Conservation (phyloP, 345 rosid species). For the Psidium guajava region DNA sequence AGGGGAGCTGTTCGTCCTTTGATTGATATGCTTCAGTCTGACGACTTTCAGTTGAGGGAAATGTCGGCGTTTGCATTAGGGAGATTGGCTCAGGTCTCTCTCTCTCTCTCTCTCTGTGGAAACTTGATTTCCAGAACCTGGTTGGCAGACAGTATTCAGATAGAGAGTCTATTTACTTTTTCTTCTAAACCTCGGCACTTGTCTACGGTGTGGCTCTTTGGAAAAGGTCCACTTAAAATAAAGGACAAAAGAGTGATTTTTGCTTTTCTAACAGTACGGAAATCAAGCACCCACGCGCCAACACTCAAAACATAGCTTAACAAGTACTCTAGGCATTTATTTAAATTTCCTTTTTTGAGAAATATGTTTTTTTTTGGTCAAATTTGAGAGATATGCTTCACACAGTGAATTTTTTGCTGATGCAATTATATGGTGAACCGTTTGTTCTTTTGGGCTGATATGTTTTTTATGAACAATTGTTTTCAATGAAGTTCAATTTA, state of each 20-base stretch:
- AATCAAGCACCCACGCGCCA: neutral
- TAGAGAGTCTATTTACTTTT: neutral
- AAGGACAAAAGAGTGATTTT: neutral
- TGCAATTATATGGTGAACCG: neutral
- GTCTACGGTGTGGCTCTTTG: neutral
- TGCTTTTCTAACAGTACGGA: neutral
- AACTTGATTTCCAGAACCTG: neutral
- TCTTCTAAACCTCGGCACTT: neutral
- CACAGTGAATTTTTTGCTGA: neutral
- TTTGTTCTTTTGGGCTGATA: neutral
- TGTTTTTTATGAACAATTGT: neutral
- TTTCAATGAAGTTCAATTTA: neutral
- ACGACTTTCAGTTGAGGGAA: slow-evolving; percentile 86
- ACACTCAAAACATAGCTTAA: neutral
- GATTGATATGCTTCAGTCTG: slow-evolving; percentile 88
- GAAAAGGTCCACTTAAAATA: neutral
- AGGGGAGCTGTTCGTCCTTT: slow-evolving; percentile 95
- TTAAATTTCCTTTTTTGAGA: neutral
- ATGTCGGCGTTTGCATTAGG: slow-evolving; percentile 99
- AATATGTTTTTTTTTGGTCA: no score
- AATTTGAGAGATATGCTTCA: neutral
- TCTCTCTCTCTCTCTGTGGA: neutral
- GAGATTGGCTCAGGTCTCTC: slow-evolving; percentile 92
- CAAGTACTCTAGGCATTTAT: neutral
- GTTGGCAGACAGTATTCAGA: neutral